phyloP scores from a whole-genome alignment of 1,284 basidiomycete species.

The Cystobasidiaceae sp. region DNA sequence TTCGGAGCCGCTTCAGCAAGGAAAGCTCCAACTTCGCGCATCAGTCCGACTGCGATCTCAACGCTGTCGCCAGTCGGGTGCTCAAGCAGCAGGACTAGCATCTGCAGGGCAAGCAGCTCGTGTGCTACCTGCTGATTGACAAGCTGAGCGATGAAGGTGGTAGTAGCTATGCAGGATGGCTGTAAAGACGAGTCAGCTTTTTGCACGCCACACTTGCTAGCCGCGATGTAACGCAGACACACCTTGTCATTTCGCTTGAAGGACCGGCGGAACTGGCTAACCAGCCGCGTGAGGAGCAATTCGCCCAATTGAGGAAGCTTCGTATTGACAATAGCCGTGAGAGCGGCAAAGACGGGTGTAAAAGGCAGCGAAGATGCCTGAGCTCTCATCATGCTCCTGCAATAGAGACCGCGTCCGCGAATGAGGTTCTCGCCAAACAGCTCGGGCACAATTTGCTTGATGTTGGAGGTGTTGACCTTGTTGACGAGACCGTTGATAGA shows the following conservation, averaged over 20 bases:
- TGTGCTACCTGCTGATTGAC: conserved; percentile 94
- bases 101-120: conserved; percentile 90
- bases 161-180: conserved; percentile 88
- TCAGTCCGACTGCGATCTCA: conserved; percentile 96
- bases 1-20: conserved; percentile 89
- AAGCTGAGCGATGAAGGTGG: conserved; percentile 92
- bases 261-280: conserved; percentile 89
- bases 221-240: conserved; percentile 41
- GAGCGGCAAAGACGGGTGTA: conserved; percentile 91
- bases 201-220: background rate
- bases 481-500: conserved; percentile 99
- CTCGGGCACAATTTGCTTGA: conserved; percentile 94
- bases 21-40: conserved; percentile 94
- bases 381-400: conserved; percentile 94
- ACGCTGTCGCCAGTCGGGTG: conserved; percentile 96
- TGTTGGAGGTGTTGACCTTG: conserved; percentile 91
- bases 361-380: conserved; percentile 94
- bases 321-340: conserved; percentile 92
- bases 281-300: conserved; percentile 75
- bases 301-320: conserved; percentile 96
- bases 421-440: conserved; percentile 87
- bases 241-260: conserved; percentile 99
- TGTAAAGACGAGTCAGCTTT: conserved; percentile 44
- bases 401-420: conserved; percentile 80
- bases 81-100: conserved; percentile 87